Conservation (phyloP, 129 eudicot species). For the Flaveria bidentis region DNA sequence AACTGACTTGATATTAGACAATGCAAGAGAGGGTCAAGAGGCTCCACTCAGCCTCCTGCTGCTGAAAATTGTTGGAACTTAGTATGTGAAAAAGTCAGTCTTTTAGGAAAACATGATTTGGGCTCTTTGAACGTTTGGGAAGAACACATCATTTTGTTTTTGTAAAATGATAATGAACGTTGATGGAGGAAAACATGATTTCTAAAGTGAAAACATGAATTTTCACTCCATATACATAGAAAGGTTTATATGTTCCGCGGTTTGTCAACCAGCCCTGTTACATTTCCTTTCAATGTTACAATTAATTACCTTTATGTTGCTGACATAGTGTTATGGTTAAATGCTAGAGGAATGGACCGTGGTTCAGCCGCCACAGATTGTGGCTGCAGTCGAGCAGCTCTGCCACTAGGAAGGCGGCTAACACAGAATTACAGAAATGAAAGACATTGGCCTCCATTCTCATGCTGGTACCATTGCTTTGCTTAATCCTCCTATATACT, state of each 20-base stretch:
- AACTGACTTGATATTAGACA: background rate
- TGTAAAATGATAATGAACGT: background rate
- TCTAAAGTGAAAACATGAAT: background rate
- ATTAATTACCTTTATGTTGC: background rate
- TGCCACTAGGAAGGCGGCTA: conserved; percentile 42
- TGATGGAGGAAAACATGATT: background rate
- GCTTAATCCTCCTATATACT: conserved; percentile 22
- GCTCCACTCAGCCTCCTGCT: background rate
- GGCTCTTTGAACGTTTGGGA: background rate
- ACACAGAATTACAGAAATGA: background rate
- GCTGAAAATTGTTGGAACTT: background rate
- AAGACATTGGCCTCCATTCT: background rate
- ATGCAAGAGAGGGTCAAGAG: background rate
- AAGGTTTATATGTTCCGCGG: background rate
- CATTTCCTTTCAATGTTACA: background rate
- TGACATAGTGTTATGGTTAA: too few relatives aligned
- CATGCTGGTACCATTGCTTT: conserved; percentile 21
- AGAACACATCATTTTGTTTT: background rate
- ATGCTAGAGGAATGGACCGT: conserved; percentile 88
- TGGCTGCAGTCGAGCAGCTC: conserved; percentile 92
- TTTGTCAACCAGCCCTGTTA: background rate
- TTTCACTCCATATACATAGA: background rate
- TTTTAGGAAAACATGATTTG: background rate
- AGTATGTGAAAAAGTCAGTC: background rate
- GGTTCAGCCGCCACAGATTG: conserved; percentile 94